Base-by-base conservation (phyloP, 805 yeast species). In the Pichia californica region DNA sequence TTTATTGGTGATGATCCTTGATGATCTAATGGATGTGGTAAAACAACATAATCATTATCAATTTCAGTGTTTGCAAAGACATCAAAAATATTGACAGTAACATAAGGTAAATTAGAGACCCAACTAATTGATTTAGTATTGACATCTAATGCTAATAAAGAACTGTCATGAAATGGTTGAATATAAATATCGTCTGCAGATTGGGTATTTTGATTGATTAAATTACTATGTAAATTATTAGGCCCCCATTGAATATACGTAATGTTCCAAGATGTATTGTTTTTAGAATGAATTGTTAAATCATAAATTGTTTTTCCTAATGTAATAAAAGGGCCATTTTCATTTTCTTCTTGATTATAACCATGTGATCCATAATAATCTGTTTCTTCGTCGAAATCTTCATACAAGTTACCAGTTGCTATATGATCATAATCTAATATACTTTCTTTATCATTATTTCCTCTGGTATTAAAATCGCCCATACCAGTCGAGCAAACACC, bases 221-320 rank as follows among this genome's bases (percentile, higher is more conserved):
- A 60, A 45, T 68, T 72, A 13, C 59, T 67, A 60, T 91, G 95
- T 41, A 88, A 67, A 51, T 86, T 80, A 60, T 91, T 91, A 36
- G 95, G 95, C 9, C 93, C 94, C 96, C 97, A 93, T 30, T 82
- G 73, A 1, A 94, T 73, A 57, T 83, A 88, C 0, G 89, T 80
- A 15, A 93, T 85, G 55, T 88, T 85, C 93, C 96, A 89, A 2
- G 81, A 75, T 0, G 81, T 66, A 47, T 78, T 77, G 47, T 77
- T 73, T 52, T 74, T 77, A 3, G 93, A 81, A 57, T 88, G 83
- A n/a, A 93, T 91, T 0, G 79, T 69, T 33, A 85, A 66, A 51
- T 82, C 84, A 56, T 81, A 85, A 0, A 79, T 78, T 0, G 89
- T 80, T 58, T 77, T 81, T 0, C 95, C 94, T 5, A 85, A 61